These are phyloP conservation scores for Brassica hybrid DNA, from an alignment of 441 rosid species.

Conservation along the genomic window DNA sequence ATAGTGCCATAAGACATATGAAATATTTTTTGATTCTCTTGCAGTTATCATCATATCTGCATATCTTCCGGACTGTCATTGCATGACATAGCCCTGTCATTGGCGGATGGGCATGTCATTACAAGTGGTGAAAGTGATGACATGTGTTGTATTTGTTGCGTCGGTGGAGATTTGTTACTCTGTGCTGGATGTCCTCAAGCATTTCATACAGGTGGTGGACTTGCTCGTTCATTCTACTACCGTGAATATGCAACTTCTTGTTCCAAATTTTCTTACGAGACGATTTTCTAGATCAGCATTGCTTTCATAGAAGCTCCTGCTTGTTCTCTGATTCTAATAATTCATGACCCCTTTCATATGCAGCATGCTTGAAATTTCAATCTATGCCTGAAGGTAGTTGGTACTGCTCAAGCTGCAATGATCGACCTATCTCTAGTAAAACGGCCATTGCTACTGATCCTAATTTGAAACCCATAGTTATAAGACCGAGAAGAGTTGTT, in stretches of 20 bases:
- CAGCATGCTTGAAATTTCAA: slow-evolving; percentile 74
- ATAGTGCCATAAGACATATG: slow-evolving; percentile 22
- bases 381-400: slow-evolving; percentile 63
- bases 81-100: slow-evolving; percentile 81
- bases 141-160: slow-evolving; percentile 54
- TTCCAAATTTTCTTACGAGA: neutral
- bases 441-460: slow-evolving; percentile 48
- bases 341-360: slow-evolving; percentile 35
- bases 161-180: slow-evolving; percentile 65
- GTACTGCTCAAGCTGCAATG: slow-evolving; percentile 73
- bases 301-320: neutral
- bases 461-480: slow-evolving; percentile 50
- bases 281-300: neutral
- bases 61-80: slow-evolving; percentile 84
- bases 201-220: slow-evolving; percentile 17
- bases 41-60: slow-evolving; percentile 82
- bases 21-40: slow-evolving; percentile 31
- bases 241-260: neutral
- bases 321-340: slow-evolving; percentile 2
- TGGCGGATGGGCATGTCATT: slow-evolving; percentile 61
- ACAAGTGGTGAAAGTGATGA: slow-evolving; percentile 34
- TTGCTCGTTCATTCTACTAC: neutral
- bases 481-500: slow-evolving; percentile 67
- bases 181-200: slow-evolving; percentile 68
- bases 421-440: slow-evolving; percentile 47